These are phyloP conservation scores for Cyberlindnera meyerae DNA, from an alignment of 805 yeast genomes.

Conservation along the genomic window DNA sequence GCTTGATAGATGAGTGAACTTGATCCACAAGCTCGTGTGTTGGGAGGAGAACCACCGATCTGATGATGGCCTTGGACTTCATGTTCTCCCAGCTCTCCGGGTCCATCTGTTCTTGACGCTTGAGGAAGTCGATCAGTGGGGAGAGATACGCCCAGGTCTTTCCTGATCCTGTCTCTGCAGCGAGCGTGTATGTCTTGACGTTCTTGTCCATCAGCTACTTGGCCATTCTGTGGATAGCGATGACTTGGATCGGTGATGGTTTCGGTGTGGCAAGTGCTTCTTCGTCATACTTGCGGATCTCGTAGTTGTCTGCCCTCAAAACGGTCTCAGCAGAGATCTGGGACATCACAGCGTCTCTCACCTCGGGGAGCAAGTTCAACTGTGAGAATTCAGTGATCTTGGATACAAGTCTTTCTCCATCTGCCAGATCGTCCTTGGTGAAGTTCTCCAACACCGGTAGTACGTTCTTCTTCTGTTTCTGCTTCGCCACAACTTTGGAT, in stretches of 20 bases:
- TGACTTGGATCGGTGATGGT: slow-evolving; percentile 81
- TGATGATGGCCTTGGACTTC: slow-evolving; percentile 41
- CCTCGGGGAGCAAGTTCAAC: slow-evolving; percentile 59
- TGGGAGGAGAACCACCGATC: slow-evolving; percentile 79
- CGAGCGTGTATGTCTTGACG: slow-evolving; percentile 66
- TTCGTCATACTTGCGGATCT: slow-evolving; percentile 9
- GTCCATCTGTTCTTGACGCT: slow-evolving; percentile 41
- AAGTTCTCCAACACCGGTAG: slow-evolving; percentile 22
- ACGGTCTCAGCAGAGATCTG: slow-evolving; percentile 48
- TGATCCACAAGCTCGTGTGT: slow-evolving; percentile 87
- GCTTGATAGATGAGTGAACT: slow-evolving; percentile 44
- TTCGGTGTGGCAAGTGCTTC: slow-evolving; percentile 20
- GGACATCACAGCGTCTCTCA: slow-evolving; percentile 53
- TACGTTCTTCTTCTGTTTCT: slow-evolving; percentile 2
- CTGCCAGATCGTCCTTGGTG: slow-evolving; percentile 29
- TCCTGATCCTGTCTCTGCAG: slow-evolving; percentile 97
- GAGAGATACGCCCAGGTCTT: slow-evolving; percentile 90
- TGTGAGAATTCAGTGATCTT: slow-evolving; percentile 63
- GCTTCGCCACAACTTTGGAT: not conserved
- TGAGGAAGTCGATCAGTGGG: slow-evolving; percentile 65
- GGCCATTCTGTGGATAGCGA: slow-evolving; percentile 47
- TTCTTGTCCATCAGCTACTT: slow-evolving; percentile 31
- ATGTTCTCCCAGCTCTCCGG: slow-evolving; percentile 27
- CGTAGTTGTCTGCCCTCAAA: slow-evolving; percentile 27
- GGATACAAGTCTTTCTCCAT: slow-evolving; percentile 36